Percentiles rank a stretch among this genome's conserved stretches.
Evolutionary conservation across 2,329 filamentous ascomycete genomes (phyloP).

Genomic region (Hypoxylon sp.): DNA sequence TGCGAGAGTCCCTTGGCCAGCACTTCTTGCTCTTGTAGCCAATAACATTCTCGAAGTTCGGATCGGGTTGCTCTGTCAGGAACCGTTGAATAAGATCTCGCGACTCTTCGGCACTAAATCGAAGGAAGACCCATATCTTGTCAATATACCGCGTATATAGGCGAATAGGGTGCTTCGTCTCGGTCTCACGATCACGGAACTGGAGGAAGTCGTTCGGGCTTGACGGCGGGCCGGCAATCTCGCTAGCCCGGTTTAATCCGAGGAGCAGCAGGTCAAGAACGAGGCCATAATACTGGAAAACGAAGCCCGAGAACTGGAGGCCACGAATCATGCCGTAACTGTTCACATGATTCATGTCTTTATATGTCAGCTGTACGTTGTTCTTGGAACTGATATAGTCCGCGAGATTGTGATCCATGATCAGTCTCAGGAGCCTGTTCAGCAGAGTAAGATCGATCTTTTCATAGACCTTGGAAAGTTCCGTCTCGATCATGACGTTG

Average conservation of each 20-base stretch:
- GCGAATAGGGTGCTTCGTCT: constrained; percentile 92
- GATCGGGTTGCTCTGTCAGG: constrained; percentile 96
- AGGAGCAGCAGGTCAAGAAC: constrained; percentile 93
- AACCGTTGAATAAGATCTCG: constrained; percentile 96
- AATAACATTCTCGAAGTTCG: constrained; percentile 99
- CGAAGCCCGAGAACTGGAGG: constrained; percentile 96
- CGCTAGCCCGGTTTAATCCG: constrained; percentile 93
- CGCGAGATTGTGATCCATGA: constrained; percentile 99
- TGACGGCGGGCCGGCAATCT: constrained; percentile 93
- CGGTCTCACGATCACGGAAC: constrained; percentile 91
- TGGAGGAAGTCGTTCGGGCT: constrained; percentile 97
- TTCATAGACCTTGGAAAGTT: constrained; percentile 98
- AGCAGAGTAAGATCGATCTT: constrained; percentile 97
- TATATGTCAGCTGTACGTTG: constrained; percentile 98
- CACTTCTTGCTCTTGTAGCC: constrained; percentile 99
- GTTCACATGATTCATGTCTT: constrained; percentile 99
- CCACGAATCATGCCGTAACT: constrained; percentile 98
- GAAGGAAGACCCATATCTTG: constrained; percentile 97
- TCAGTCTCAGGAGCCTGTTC: constrained; percentile 89
- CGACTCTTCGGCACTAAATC: constrained; percentile 93
- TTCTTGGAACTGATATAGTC: constrained; percentile 99
- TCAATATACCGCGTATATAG: constrained; percentile 98
- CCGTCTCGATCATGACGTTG: constrained; percentile 98
- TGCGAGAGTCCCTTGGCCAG: constrained; percentile 96
- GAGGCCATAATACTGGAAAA: constrained; percentile 98